Evolutionary conservation across 768 basidiomycete species (phyloP).

Genomic region (Arthromyces matolae): DNA sequence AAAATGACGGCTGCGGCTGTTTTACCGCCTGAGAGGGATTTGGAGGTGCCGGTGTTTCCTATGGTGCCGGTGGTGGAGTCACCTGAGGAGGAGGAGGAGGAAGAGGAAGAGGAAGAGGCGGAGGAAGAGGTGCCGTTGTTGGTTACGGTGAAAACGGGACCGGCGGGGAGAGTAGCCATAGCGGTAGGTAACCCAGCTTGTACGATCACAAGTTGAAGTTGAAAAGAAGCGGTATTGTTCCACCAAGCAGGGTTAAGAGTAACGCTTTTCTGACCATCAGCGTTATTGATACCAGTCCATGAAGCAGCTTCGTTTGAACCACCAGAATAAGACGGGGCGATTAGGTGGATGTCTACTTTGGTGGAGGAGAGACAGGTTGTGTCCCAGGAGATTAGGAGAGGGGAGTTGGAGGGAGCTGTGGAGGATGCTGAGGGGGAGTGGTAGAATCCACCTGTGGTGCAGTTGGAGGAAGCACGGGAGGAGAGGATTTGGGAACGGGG

Average conservation of each 20-base stretch:
- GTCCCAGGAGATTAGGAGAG: conserved; percentile 65
- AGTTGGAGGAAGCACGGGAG: too few relatives aligned
- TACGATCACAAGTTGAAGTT: conserved; percentile 61
- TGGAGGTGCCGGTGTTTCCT: conserved; percentile 28
- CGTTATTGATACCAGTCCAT: conserved; percentile 52
- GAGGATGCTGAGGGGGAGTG: conserved; percentile 46
- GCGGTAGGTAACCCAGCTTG: conserved; percentile 46
- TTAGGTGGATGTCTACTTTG: conserved; percentile 67
- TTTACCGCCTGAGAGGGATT: conserved; percentile 42
- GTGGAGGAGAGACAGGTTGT: conserved; percentile 47
- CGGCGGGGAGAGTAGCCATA: conserved; percentile 52
- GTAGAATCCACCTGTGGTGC: conserved; percentile 61
- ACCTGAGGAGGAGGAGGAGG: conserved; percentile 31
- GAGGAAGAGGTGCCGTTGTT: conserved; percentile 43
- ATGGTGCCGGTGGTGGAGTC: conserved; percentile 38
- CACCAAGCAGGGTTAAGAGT: conserved; percentile 65
- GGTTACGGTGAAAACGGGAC: conserved; percentile 67
- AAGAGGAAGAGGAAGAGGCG: conserved; percentile 30
- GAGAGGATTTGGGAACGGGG: too few relatives aligned
- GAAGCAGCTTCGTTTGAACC: conserved; percentile 44
- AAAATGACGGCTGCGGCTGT: conserved; percentile 66
- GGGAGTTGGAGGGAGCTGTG: conserved; percentile 38
- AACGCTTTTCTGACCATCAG: conserved; percentile 46
- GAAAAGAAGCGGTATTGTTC: conserved; percentile 47
- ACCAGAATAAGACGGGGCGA: conserved; percentile 40